Percentiles rank a stretch among this genome's conserved stretches.
These are phyloP conservation scores for Setaria italica DNA, from an alignment of 202 grass and related monocot species.

Conservation along the genomic window DNA sequence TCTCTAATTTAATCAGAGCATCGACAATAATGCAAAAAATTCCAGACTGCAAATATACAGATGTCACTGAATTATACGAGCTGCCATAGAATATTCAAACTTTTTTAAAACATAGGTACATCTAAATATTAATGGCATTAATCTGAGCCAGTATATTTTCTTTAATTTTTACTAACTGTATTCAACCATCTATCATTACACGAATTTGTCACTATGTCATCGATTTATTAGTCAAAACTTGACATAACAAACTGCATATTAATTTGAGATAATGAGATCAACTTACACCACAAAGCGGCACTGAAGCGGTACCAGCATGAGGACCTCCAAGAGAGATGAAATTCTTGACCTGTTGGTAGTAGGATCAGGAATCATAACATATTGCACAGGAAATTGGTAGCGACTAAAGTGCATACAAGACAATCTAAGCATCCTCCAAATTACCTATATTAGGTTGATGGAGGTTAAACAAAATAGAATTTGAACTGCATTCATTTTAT, in stretches of 20 bases:
- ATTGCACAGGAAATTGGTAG: conserved; percentile 1
- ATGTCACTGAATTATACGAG: conserved; percentile 23
- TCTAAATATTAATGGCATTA: conserved; percentile 22
- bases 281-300: conserved; percentile 96
- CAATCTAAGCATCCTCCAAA: conserved; percentile 5
- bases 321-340: conserved; percentile 88
- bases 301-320: conserved; percentile 93
- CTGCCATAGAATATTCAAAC: conserved; percentile 25
- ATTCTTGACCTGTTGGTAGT: conserved; percentile 80
- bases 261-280: conserved; percentile 37
- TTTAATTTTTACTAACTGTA: conserved; percentile 18
- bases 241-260: conserved; percentile 18
- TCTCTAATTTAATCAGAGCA: conserved; percentile 84
- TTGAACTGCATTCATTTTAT: conserved; percentile 19
- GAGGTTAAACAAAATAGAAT: conserved; percentile 1
- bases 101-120: not conserved
- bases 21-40: conserved; percentile 80
- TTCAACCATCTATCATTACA: conserved; percentile 12
- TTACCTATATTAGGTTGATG: not conserved
- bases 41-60: conserved; percentile 71
- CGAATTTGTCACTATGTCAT: not conserved
- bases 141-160: conserved; percentile 24
- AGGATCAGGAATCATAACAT: not conserved
- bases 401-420: conserved; percentile 21
- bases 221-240: conserved; percentile 29